Evolutionary conservation across 345 rosid species (phyloP).

Genomic region (Nasturtium officinale): DNA sequence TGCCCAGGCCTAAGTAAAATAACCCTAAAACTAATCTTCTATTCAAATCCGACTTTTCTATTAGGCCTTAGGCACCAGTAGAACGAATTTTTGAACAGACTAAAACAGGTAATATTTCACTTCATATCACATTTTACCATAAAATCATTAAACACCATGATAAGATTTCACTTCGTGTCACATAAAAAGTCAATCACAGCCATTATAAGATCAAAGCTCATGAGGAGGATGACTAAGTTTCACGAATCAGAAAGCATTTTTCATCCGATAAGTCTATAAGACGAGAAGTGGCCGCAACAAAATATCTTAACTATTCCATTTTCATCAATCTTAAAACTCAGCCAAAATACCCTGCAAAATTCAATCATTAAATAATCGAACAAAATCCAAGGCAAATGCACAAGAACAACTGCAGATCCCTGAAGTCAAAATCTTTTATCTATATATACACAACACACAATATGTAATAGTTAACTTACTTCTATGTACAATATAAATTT

Average conservation of each 20-base stretch:
- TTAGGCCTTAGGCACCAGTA: no score
- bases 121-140: slow-evolving; percentile 17
- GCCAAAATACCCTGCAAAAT: neutral
- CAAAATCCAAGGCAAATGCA: neutral
- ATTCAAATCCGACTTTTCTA: no score
- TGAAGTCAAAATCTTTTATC: slow-evolving; percentile 10
- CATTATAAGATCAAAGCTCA: slow-evolving; percentile 20
- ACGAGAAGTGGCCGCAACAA: neutral
- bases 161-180: neutral
- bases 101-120: neutral
- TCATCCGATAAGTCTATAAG: slow-evolving; percentile 13
- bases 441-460: slow-evolving; percentile 12
- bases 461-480: no score
- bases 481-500: no score
- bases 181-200: neutral
- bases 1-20: no score
- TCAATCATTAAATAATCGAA: no score
- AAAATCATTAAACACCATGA: neutral
- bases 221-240: slow-evolving; percentile 18
- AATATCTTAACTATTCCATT: neutral
- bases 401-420: neutral
- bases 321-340: neutral
- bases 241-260: neutral
- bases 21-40: no score
- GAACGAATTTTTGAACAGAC: no score